phyloP scores from a whole-genome alignment of 2,329 filamentous ascomycete genomes.

The Pyrenophora tritici-repentis region DNA sequence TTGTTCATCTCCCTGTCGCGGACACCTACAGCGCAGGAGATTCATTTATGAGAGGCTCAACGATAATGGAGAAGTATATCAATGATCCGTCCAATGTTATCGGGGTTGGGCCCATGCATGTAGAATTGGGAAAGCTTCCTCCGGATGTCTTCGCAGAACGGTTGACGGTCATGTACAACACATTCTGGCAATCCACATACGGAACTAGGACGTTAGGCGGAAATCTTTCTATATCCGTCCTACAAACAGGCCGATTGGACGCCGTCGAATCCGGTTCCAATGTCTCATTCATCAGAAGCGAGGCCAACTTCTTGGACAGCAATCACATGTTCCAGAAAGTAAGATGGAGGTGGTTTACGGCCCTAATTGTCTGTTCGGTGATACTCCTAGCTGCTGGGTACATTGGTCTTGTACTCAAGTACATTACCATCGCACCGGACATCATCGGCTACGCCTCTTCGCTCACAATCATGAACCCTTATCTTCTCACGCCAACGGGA shows the following conservation, averaged over 20 bases:
- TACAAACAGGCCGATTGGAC: conserved; percentile 10
- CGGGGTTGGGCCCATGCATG: conserved; percentile 16
- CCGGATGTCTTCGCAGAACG: conserved; percentile 24
- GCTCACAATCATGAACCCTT: conserved; percentile 13
- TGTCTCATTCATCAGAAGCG: conserved; percentile 24
- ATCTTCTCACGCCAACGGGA: conserved; percentile 6
- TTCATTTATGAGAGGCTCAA: conserved; percentile 19
- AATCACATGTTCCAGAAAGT: conserved; percentile 22
- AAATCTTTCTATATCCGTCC: conserved; percentile 27
- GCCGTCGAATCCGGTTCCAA: background rate
- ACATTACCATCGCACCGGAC: conserved; percentile 34
- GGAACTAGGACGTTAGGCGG: conserved; percentile 28
- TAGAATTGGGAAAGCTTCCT: conserved; percentile 26
- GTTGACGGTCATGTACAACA: conserved; percentile 34
- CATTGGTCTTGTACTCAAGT: conserved; percentile 32
- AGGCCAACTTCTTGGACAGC: conserved; percentile 7
- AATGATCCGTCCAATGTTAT: conserved; percentile 23
- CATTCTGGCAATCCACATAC: conserved; percentile 37
- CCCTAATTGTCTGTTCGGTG: conserved; percentile 28
- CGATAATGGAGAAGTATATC: conserved; percentile 29
- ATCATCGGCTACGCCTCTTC: conserved; percentile 31
- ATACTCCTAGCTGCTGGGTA: conserved; percentile 34
- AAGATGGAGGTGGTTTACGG: conserved; percentile 35
- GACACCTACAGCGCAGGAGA: conserved; percentile 24
- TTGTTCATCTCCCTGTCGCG: conserved; percentile 18